These are phyloP conservation scores for Lepidium didymum DNA, from an alignment of 345 rosid genomes.

Conservation along the genomic window DNA sequence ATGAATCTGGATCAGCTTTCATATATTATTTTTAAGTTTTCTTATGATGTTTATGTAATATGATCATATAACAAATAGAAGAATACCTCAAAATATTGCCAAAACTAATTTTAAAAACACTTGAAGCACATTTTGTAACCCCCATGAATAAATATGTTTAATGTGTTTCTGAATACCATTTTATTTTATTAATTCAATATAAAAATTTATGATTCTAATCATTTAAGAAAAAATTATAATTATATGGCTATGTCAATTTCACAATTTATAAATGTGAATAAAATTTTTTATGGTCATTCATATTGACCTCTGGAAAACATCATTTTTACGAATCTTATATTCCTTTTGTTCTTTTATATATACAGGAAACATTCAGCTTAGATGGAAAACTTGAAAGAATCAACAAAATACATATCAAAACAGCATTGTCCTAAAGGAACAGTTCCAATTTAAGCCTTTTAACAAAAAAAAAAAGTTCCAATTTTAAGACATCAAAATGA, in stretches of 20 bases:
- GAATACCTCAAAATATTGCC: too few relatives aligned
- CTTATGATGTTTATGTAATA: too few relatives aligned
- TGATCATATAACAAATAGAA: too few relatives aligned
- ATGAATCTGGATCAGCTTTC: neutral
- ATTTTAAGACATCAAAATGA: slow-evolving; percentile 1
- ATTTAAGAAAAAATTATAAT: too few relatives aligned
- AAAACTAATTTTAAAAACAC: too few relatives aligned
- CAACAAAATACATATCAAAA: neutral
- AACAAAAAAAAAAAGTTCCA: too few relatives aligned
- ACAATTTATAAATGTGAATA: neutral
- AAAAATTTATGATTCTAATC: too few relatives aligned
- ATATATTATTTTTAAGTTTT: too few relatives aligned
- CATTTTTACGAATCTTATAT: neutral
- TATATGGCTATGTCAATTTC: neutral
- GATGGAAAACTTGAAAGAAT: neutral
- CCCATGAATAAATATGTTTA: too few relatives aligned
- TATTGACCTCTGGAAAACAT: neutral
- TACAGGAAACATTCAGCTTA: slow-evolving; percentile 7
- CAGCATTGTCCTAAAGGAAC: slow-evolving; percentile 15
- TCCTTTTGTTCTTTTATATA: neutral
- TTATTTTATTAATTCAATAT: too few relatives aligned
- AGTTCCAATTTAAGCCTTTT: slow-evolving; percentile 2
- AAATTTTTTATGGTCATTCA: neutral
- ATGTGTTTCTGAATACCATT: too few relatives aligned
- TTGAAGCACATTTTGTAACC: too few relatives aligned